phyloP scores from a whole-genome alignment of 177 flowering plant genomes.

The Tripterygium wilfordii region DNA sequence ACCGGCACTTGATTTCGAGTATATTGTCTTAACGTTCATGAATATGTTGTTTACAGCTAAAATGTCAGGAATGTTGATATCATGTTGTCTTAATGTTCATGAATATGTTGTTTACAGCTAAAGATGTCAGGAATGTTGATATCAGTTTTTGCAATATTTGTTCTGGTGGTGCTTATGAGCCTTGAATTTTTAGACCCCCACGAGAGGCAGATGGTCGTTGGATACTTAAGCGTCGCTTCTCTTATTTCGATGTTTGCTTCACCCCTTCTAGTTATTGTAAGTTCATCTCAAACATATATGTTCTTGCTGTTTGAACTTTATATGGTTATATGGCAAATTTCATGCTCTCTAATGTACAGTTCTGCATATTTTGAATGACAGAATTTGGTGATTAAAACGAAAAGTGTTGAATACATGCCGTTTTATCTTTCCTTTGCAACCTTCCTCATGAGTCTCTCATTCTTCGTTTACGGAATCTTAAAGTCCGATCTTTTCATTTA shows the following conservation, averaged over 20 bases:
- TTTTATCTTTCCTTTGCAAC: conserved; percentile 19
- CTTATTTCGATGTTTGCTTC: conserved; percentile 80
- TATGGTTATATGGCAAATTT: too few relatives aligned
- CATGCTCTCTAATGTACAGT: neutral
- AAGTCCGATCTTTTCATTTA: conserved; percentile 17
- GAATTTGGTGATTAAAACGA: conserved; percentile 43
- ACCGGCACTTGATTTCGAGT: neutral
- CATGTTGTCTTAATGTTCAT: neutral
- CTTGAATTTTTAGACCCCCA: conserved; percentile 22
- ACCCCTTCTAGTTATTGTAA: conserved; percentile 58
- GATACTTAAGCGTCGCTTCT: conserved; percentile 53
- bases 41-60: neutral
- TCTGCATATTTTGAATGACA: conserved; percentile 9
- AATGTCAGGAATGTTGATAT: neutral
- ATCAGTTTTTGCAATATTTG: conserved; percentile 34
- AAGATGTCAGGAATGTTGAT: conserved; percentile 47
- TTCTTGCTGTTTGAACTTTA: neutral
- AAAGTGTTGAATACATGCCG: conserved; percentile 23
- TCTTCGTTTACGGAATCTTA: conserved; percentile 16
- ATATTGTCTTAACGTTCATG: neutral
- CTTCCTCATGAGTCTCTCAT: conserved; percentile 21
- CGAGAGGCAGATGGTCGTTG: conserved; percentile 44
- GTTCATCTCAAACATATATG: conserved; percentile 9
- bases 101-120: conserved; percentile 50
- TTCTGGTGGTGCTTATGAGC: conserved; percentile 33